Conservation (phyloP, 805 yeast genomes). For the Saturnispora quitensis region DNA sequence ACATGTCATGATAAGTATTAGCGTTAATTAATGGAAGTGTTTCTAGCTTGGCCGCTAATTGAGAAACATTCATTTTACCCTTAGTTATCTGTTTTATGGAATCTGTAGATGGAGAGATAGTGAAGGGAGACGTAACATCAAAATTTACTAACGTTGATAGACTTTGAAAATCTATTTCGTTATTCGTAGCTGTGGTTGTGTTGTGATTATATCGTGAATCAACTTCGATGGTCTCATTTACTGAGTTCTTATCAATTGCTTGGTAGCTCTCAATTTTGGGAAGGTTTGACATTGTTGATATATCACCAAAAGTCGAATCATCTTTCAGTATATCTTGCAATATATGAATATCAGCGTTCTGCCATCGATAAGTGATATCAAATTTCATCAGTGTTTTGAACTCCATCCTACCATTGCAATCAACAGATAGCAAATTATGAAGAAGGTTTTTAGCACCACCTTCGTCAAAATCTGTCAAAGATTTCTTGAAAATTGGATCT, state of each 20-base stretch:
- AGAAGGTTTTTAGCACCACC: conserved; percentile 52
- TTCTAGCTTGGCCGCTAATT: conserved; percentile 4
- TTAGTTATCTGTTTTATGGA: conserved; percentile 36
- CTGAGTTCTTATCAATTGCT: not conserved
- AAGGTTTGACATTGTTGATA: not conserved
- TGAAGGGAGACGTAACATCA: conserved; percentile 20
- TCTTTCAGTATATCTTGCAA: conserved; percentile 1
- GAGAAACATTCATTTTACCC: conserved; percentile 22
- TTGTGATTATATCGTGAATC: not conserved
- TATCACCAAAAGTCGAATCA: conserved; percentile 2
- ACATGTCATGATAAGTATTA: conserved; percentile 3
- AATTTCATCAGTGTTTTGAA: conserved; percentile 36
- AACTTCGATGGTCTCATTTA: not conserved
- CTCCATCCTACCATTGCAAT: conserved; percentile 37
- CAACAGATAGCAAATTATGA: conserved; percentile 40
- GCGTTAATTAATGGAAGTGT: conserved; percentile 4
- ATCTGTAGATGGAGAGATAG: conserved; percentile 64
- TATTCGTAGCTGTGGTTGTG: not conserved
- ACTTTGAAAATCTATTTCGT: not conserved
- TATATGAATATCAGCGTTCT: not conserved
- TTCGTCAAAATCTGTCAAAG: conserved; percentile 50
- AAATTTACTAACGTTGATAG: not conserved
- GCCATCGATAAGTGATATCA: conserved; percentile 9
- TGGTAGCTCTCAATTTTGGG: not conserved
- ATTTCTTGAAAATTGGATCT: conserved; percentile 50